Evolutionary conservation across 2,329 filamentous ascomycete genomes (phyloP).

Genomic region (Colletotrichum limetticola): DNA sequence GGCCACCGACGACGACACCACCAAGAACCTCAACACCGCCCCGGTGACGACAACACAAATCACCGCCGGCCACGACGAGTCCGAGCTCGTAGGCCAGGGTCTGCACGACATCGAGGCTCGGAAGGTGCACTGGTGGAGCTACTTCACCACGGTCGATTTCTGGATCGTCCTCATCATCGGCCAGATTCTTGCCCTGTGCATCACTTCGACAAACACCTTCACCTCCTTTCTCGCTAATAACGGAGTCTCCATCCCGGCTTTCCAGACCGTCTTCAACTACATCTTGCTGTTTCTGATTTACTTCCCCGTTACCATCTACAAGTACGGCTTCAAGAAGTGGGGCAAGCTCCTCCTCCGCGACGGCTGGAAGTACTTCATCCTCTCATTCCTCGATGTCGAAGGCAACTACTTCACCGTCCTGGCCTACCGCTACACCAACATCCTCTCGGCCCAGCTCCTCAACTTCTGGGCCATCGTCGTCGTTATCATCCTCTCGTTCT

Average conservation of each 20-base stretch:
- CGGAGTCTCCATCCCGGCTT: slow-evolving; percentile 87
- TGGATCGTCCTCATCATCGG: slow-evolving; percentile 85
- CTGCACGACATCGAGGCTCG: slow-evolving; percentile 65
- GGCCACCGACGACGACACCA: slow-evolving; percentile 18
- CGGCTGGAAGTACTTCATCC: slow-evolving; percentile 94
- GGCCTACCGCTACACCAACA: slow-evolving; percentile 91
- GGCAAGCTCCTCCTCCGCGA: slow-evolving; percentile 70
- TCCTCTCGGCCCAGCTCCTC: slow-evolving; percentile 92
- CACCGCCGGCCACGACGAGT: slow-evolving; percentile 38
- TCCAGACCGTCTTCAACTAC: slow-evolving; percentile 97
- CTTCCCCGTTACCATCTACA: slow-evolving; percentile 80
- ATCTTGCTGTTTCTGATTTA: slow-evolving; percentile 85
- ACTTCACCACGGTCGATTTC: slow-evolving; percentile 86
- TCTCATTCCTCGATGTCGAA: slow-evolving; percentile 93
- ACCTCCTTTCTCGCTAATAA: slow-evolving; percentile 74
- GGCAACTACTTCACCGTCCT: slow-evolving; percentile 98
- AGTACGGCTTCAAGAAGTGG: slow-evolving; percentile 81
- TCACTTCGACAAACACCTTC: slow-evolving; percentile 93
- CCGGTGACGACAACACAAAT: slow-evolving; percentile 36
- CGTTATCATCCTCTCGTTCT: slow-evolving; percentile 86
- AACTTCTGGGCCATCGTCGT: slow-evolving; percentile 99
- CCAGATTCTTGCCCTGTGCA: slow-evolving; percentile 87
- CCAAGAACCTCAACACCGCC: slow-evolving; percentile 12
- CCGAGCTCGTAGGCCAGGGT: slow-evolving; percentile 58
- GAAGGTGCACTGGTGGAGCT: slow-evolving; percentile 73